These are phyloP conservation scores for Echinochloa phyllopogon DNA, from an alignment of 176 grass and related monocot species.

Conservation along the genomic window DNA sequence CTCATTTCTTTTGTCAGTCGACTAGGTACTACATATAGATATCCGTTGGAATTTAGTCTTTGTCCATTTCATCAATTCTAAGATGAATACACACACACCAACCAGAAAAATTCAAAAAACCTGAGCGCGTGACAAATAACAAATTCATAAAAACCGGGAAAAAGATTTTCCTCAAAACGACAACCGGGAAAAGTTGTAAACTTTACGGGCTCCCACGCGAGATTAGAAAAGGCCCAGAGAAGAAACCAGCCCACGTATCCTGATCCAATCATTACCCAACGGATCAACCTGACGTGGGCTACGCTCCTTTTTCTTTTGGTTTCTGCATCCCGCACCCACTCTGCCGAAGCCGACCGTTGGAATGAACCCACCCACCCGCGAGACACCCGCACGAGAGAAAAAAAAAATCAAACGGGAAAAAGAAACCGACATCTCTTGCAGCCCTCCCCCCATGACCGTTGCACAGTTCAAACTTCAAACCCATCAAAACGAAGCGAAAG, in stretches of 20 bases:
- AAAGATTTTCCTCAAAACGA: background rate
- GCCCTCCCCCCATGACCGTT: conserved; percentile 53
- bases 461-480: conserved; percentile 68
- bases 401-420: conserved; percentile 15
- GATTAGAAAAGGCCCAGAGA: background rate
- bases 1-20: background rate
- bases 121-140: background rate
- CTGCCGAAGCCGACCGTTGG: conserved; percentile 59
- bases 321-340: conserved; percentile 6
- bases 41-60: background rate
- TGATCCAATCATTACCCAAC: background rate
- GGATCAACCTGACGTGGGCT: conserved; percentile 13
- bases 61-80: background rate
- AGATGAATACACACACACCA: background rate
- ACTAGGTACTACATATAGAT: background rate
- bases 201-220: conserved; percentile 35
- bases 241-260: background rate
- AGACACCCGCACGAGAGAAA: conserved; percentile 23
- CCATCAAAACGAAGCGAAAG: conserved; percentile 36
- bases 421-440: conserved; percentile 36
- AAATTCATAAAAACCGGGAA: background rate
- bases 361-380: background rate
- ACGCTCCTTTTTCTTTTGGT: conserved; percentile 38
- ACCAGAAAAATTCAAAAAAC: conserved; percentile 3
- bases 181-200: background rate